These are phyloP conservation scores for Penstemon davidsonii DNA, from an alignment of 257 asterid genomes.

Conservation along the genomic window DNA sequence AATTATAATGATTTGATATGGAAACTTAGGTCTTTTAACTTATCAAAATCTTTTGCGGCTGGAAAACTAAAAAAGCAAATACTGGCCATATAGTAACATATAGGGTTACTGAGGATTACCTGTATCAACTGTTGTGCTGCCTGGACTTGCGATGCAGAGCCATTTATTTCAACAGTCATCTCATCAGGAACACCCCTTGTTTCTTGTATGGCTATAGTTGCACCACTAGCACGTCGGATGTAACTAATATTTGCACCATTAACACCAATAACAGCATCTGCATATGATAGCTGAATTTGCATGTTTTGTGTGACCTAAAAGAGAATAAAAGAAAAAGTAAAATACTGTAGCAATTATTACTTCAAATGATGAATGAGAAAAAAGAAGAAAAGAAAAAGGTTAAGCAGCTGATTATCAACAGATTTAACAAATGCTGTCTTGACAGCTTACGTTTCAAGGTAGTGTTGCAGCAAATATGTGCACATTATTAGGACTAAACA, in stretches of 20 bases:
- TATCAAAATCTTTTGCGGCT: too few relatives aligned
- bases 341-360: not conserved
- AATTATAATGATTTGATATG: too few relatives aligned
- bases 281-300: constrained; percentile 78
- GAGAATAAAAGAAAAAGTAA: constrained; percentile 21
- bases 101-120: constrained; percentile 37
- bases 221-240: constrained; percentile 92
- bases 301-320: constrained; percentile 70
- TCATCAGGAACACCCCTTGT: constrained; percentile 80
- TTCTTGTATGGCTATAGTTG: constrained; percentile 81
- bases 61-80: too few relatives aligned
- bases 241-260: constrained; percentile 87
- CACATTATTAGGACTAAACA: too few relatives aligned
- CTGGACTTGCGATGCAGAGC: constrained; percentile 86
- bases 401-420: not conserved
- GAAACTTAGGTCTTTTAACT: too few relatives aligned
- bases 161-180: constrained; percentile 95
- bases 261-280: constrained; percentile 85
- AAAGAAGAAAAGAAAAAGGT: not conserved
- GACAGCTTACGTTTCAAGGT: too few relatives aligned
- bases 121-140: constrained; percentile 90
- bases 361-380: not conserved
- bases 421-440: too few relatives aligned
- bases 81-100: not conserved
- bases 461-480: too few relatives aligned